Evolutionary conservation across 139 green algal genomes (phyloP), one percentile per base, ranked within the genome.

Genomic region (Chlamydomonas sphaeroides): DNA sequence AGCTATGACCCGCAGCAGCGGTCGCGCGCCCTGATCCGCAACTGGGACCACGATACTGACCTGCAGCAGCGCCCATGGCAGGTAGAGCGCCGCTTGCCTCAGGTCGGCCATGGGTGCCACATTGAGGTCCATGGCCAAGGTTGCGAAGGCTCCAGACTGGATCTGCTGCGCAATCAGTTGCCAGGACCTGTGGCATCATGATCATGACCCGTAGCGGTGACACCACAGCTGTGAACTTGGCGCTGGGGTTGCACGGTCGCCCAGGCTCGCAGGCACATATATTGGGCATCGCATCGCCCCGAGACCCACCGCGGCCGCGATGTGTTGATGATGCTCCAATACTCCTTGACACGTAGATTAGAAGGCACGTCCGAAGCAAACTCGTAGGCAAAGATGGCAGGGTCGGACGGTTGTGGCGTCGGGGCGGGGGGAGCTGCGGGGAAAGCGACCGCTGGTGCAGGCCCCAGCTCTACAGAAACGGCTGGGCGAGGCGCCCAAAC

Each of bases 21-120:
- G n/a, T n/a, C n/a, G n/a, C n/a, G n/a, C n/a, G n/a, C n/a, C n/a
- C n/a, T n/a, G n/a, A n/a, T n/a, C n/a, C n/a, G n/a, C n/a, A n/a
- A n/a, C n/a, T n/a, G n/a, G n/a, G n/a, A n/a, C n/a, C n/a, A n/a
- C n/a, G n/a, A n/a, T n/a, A n/a, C n/a, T n/a, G n/a, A n/a, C n/a
- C n/a, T 84, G 79, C 26, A 85, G 65, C 36, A 89, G 49, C n/a
- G 79, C 85, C 85, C 85, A 89, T 1, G 85, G 66, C 45, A 84
- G 35, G 36, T 85, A 79, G 35, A 86, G 67, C 1, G 56, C 74
- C 5, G 85, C 85, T 35, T 81, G 61, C 21, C 85, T 79, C 20
- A 89, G 48, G 38, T 89, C 85, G 32, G 85, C 72, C 61, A 86
- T 79, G 0, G 67, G 45, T 7, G 33, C 63, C 5, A 75, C 39